Percentiles rank a stretch among this genome's conserved stretches.
Conservation (phyloP, 2,329 filamentous ascomycete species). For the Pseudopyrenochaeta lycopersici region DNA sequence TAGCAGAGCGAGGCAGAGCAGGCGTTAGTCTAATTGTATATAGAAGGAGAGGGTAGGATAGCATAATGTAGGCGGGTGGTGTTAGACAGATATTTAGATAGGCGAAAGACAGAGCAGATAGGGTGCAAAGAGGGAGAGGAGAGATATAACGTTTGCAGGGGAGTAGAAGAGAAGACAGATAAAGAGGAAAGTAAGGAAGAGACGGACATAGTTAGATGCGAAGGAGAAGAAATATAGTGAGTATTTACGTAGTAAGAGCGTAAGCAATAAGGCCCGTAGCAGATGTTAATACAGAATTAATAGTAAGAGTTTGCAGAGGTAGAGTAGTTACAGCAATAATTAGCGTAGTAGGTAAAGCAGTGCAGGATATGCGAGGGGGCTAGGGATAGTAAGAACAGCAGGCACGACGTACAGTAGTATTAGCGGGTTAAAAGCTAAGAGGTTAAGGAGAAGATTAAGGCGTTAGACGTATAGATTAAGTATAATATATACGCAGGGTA, state of each 20-base stretch:
- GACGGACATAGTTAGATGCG: constrained; percentile 1
- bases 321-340: constrained; percentile 13
- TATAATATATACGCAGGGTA: constrained; percentile 16
- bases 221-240: constrained; percentile 5
- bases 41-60: constrained; percentile 5
- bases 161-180: constrained; percentile 1
- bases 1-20: constrained; percentile 4
- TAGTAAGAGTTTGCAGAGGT: constrained; percentile 11
- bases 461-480: constrained; percentile 5
- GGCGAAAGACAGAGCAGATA: constrained; percentile 4
- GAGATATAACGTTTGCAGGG: constrained; percentile 8
- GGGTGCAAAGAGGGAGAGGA: constrained; percentile 12
- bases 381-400: constrained; percentile 8
- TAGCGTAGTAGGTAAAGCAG: constrained; percentile 12
- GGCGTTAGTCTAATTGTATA: constrained; percentile 2
- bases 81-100: constrained; percentile 16
- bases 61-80: constrained; percentile 6
- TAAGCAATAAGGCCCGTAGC: neutral
- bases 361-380: constrained; percentile 13
- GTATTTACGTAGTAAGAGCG: constrained; percentile 9
- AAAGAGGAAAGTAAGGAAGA: constrained; percentile 2
- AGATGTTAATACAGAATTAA: constrained; percentile 8
- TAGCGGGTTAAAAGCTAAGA: constrained; percentile 6
- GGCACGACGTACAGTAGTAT: constrained; percentile 13
- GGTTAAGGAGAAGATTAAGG: constrained; percentile 6